A percentile compares a stretch with the other conserved stretches of the same genome.
Conservation (phyloP, 768 basidiomycete genomes). For the Boletus sensibilis region DNA sequence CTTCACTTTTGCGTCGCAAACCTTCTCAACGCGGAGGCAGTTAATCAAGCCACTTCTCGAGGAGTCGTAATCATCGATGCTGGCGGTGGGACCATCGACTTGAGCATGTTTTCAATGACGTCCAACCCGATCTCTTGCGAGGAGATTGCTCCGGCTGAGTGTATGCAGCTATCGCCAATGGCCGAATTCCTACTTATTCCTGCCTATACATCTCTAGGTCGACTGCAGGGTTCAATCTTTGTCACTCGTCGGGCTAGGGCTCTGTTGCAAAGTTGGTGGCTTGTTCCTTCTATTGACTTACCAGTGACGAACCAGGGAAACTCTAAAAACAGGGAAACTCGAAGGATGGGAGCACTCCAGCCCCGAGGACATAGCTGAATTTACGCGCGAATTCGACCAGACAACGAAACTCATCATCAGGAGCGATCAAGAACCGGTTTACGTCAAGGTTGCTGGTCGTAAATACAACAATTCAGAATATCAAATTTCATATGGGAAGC, state of each 20-base stretch:
- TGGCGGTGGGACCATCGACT: conserved; percentile 35
- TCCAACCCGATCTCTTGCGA: conserved; percentile 27
- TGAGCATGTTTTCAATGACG: conserved; percentile 36
- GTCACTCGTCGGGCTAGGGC: conserved; percentile 40
- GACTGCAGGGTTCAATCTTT: conserved; percentile 46
- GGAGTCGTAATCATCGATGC: conserved; percentile 41
- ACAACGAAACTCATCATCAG: conserved; percentile 7
- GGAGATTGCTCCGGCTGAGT: conserved; percentile 33
- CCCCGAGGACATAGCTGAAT: not conserved
- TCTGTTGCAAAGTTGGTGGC: conserved; percentile 38
- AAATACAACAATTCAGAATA: not conserved
- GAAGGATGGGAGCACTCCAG: conserved; percentile 1
- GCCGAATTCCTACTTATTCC: not conserved
- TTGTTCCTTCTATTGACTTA: not conserved
- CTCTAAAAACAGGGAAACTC: not conserved
- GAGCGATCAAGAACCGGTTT: conserved; percentile 6
- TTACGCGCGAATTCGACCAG: conserved; percentile 1
- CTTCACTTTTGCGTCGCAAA: conserved; percentile 40
- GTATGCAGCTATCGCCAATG: conserved; percentile 2
- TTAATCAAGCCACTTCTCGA: conserved; percentile 21
- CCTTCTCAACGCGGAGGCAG: conserved; percentile 17
- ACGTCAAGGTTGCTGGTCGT: conserved; percentile 8
- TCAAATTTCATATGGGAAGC: conserved; percentile 1
- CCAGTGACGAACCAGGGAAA: not conserved
- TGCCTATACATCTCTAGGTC: no score